Base-by-base conservation (phyloP, 2,329 filamentous ascomycete genomes). In the Elsinoe batatas region DNA sequence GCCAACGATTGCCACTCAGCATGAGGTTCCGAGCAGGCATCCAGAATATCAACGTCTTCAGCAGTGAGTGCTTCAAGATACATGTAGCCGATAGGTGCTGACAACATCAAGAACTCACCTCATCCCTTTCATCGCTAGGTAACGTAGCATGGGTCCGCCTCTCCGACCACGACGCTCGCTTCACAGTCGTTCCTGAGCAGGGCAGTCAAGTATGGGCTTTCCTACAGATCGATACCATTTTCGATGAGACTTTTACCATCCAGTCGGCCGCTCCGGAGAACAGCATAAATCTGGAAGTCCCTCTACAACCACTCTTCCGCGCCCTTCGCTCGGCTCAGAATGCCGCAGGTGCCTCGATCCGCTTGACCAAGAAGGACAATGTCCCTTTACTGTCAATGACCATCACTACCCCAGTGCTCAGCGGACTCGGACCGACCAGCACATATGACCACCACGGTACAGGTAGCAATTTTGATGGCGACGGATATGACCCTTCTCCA, bases 201-300 rank as follows among this genome's bases (percentile, higher is more conserved):
- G 91, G 93, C 58, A 94, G 89, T 7, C 91, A 97, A 76, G 91
- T 97, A 55, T 98, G 93, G 93, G 88, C 61, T 20, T 64, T 66
- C 15, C 60, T 68, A 2, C 59, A 61, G 1, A 64, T 66, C 38
- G 88, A 95, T 66, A 84, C 89, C 63, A 89, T 98, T 64, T 97
- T 98, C 70, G 53, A 55, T 17, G 80, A 90, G 67, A 76, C 78
- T 61, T 95, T 94, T 74, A 81, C 83, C 54, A 84, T 97, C 62
- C 86, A 95, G 69, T 95, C 91, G 50, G 87, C 87, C 51, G 85
- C 90, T 47, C 76, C 76, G 37, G 78, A 82, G 69, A 95, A 95
- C 71, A 88, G 90, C 54, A 96, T 98, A 73, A 96, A 98, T 72
- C 84, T 98, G 60, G 93, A 98, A 73, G 81, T 98, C 1, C 90